These are phyloP conservation scores for Gynochthodes officinalis DNA, from an alignment of 257 asterid genomes.

Conservation along the genomic window DNA sequence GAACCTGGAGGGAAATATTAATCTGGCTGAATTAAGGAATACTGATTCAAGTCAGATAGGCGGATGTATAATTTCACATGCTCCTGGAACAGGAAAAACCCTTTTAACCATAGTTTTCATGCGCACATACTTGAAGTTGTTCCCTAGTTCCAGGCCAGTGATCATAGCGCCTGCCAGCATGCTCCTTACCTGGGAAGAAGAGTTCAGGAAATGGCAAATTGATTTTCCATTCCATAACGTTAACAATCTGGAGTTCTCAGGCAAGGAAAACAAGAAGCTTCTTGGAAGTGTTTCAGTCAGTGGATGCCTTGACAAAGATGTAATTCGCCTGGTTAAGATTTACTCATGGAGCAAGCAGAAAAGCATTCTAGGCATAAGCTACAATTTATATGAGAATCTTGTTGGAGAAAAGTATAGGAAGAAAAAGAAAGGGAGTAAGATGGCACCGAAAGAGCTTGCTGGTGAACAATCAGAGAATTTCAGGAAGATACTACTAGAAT, in stretches of 20 bases:
- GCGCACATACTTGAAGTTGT: constrained; percentile 42
- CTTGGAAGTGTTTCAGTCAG: not conserved
- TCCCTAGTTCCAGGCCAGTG: constrained; percentile 45
- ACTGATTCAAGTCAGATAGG: constrained; percentile 34
- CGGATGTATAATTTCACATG: constrained; percentile 74
- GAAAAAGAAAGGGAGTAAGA: constrained; percentile 10
- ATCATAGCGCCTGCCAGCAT: constrained; percentile 60
- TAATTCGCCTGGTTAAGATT: constrained; percentile 37
- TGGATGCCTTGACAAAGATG: constrained; percentile 12
- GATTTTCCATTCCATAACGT: constrained; percentile 52
- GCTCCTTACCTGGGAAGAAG: constrained; percentile 70
- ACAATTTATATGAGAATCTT: constrained; percentile 43
- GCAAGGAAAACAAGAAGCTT: constrained; percentile 25
- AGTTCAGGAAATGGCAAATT: constrained; percentile 55
- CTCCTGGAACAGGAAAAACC: constrained; percentile 75
- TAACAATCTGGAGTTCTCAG: constrained; percentile 27
- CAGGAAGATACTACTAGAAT: constrained; percentile 39
- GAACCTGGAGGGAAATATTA: constrained; percentile 50
- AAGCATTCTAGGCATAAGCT: constrained; percentile 53
- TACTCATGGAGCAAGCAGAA: constrained; percentile 31
- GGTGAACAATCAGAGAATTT: constrained; percentile 13
- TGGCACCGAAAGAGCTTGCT: not conserved
- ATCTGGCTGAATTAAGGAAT: constrained; percentile 33
- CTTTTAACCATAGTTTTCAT: constrained; percentile 49
- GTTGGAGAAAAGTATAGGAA: constrained; percentile 25